Evolutionary conservation across 1,284 basidiomycete species (phyloP).

Genomic region (Ceratobasidium sp.): DNA sequence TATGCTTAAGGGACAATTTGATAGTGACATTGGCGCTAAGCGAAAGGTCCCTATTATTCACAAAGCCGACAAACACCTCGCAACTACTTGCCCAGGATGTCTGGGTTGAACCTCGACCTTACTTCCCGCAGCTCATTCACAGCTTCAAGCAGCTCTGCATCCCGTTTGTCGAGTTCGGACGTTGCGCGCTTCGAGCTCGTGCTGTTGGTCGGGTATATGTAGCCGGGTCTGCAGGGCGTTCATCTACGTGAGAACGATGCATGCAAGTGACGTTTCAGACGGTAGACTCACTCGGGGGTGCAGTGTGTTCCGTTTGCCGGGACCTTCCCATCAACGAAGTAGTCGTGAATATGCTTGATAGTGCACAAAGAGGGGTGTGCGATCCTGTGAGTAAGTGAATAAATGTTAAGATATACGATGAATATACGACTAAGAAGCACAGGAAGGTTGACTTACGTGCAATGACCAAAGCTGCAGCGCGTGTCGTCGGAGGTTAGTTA

Average conservation of each 20-base stretch:
- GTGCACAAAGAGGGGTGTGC: conserved; percentile 53
- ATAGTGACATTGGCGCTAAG: too few species aligned
- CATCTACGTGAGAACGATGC: neutral
- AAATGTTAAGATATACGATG: neutral
- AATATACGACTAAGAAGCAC: too few species aligned
- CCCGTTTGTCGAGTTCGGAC: neutral
- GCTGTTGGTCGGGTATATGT: conserved; percentile 16
- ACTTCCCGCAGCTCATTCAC: neutral
- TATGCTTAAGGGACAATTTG: too few species aligned
- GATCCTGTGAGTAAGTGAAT: neutral
- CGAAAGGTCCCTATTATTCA: neutral
- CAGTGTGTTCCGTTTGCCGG: conserved; percentile 51
- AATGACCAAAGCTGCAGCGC: too few species aligned
- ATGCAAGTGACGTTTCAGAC: neutral
- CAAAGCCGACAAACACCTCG: too few species aligned
- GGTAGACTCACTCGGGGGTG: conserved; percentile 31
- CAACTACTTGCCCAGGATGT: too few species aligned
- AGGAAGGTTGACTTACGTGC: too few species aligned
- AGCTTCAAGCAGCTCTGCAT: conserved; percentile 1
- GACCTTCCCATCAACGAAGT: conserved; percentile 52
- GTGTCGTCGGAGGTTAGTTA: too few species aligned
- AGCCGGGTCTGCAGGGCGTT: conserved; percentile 11
- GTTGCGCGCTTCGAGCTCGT: neutral
- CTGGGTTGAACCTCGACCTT: neutral
- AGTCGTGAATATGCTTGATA: conserved; percentile 48